These are phyloP conservation scores for Pyricularia sp. DNA, from an alignment of 2,329 filamentous ascomycete genomes.

Conservation along the genomic window DNA sequence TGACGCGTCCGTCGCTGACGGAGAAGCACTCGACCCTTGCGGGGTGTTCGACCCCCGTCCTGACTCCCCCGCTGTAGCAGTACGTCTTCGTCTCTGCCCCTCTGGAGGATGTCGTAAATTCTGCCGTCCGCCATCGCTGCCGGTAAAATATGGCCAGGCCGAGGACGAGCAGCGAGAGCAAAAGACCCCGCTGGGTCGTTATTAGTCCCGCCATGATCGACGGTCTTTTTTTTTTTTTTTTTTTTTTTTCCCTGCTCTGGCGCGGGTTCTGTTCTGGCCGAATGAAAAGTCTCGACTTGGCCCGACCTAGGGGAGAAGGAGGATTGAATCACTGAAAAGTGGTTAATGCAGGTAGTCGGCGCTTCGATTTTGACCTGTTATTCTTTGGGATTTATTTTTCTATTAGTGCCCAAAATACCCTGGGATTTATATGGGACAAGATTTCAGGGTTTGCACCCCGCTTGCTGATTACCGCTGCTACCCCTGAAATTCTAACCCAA, in stretches of 20 bases:
- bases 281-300: neutral
- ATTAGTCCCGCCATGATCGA: neutral
- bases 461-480: neutral
- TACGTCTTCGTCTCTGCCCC: slow-evolving; percentile 17
- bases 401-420: neutral
- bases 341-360: neutral
- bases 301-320: neutral
- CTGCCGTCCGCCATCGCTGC: neutral
- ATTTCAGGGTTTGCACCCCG: neutral
- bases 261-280: neutral
- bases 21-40: slow-evolving; percentile 45
- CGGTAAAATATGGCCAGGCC: neutral
- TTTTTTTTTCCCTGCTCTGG: too few relatives aligned
- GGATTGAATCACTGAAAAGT: neutral
- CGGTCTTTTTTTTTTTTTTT: neutral
- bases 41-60: slow-evolving; percentile 26
- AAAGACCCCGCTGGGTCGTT: neutral
- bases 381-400: neutral
- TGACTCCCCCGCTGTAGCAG: slow-evolving; percentile 33
- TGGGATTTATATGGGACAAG: neutral
- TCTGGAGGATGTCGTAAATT: neutral
- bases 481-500: neutral
- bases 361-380: neutral
- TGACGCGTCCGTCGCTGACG: slow-evolving; percentile 41
- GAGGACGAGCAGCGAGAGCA: neutral